Percentiles rank a stretch among this genome's conserved stretches.
Conservation (phyloP, 1,284 basidiomycete species). For the Albatrellus sp. region DNA sequence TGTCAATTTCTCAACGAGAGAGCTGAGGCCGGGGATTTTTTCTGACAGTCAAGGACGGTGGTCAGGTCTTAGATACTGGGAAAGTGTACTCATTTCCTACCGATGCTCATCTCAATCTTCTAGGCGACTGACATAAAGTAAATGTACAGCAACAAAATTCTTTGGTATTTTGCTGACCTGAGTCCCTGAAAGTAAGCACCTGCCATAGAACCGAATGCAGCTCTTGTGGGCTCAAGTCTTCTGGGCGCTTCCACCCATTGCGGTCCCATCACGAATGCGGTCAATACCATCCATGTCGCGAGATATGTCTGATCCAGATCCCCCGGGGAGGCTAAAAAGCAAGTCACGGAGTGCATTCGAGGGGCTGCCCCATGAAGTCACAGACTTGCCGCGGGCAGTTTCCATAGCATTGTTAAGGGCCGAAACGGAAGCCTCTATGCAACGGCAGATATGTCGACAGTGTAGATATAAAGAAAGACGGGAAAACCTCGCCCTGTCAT, state of each 20-base stretch:
- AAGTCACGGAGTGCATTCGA: slow-evolving; percentile 35
- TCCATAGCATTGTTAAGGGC: slow-evolving; percentile 78
- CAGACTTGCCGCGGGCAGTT: slow-evolving; percentile 47
- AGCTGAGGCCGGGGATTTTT: slow-evolving; percentile 56
- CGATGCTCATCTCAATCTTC: slow-evolving; percentile 79
- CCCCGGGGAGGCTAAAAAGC: slow-evolving; percentile 51
- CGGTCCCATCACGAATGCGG: slow-evolving; percentile 49
- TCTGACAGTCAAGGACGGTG: slow-evolving; percentile 24
- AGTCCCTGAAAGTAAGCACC: slow-evolving; percentile 77
- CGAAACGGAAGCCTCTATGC: slow-evolving; percentile 64
- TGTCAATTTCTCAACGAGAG: slow-evolving; percentile 73
- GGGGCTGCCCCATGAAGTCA: slow-evolving; percentile 26
- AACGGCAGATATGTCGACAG: not conserved
- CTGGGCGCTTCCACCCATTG: slow-evolving; percentile 48
- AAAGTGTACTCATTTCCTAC: slow-evolving; percentile 24
- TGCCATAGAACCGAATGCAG: slow-evolving; percentile 78
- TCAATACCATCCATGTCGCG: slow-evolving; percentile 72
- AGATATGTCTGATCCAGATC: slow-evolving; percentile 42
- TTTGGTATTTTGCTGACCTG: slow-evolving; percentile 12
- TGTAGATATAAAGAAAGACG: not conserved
- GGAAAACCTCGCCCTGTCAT: not conserved
- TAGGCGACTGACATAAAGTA: slow-evolving; percentile 48
- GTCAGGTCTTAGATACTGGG: no score
- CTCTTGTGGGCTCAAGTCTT: slow-evolving; percentile 84
- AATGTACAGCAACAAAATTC: not conserved